phyloP scores from a whole-genome alignment of 176 grass and related monocot genomes.

The Metroxylon sagu region DNA sequence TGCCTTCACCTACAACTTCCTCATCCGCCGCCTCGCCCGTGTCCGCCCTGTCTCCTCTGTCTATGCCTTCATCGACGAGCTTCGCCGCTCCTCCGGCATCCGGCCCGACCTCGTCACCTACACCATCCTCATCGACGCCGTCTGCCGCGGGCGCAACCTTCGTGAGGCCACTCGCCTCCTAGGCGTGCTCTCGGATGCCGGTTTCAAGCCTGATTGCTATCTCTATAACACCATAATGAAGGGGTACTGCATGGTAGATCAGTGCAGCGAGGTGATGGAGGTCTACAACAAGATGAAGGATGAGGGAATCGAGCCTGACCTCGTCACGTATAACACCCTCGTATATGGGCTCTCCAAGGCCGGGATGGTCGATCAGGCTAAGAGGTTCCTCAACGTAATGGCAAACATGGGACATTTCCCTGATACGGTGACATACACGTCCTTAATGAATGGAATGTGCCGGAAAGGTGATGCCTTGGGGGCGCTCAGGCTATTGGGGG shows the following conservation, averaged over 20 bases:
- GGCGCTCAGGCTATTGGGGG: constrained; percentile 36
- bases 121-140: constrained; percentile 53
- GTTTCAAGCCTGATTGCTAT: constrained; percentile 61
- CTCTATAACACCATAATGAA: constrained; percentile 91
- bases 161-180: constrained; percentile 63
- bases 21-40: constrained; percentile 56
- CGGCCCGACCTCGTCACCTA: constrained; percentile 41
- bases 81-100: constrained; percentile 19
- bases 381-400: constrained; percentile 56
- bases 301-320: constrained; percentile 65
- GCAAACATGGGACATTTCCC: constrained; percentile 40
- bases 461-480: constrained; percentile 54
- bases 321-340: constrained; percentile 92
- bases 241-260: constrained; percentile 46
- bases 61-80: constrained; percentile 39
- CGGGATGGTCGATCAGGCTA: constrained; percentile 62
- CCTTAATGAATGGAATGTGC: constrained; percentile 86
- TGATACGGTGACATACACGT: constrained; percentile 70
- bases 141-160: constrained; percentile 40
- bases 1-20: constrained; percentile 41
- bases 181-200: constrained; percentile 36
- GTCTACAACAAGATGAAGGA: constrained; percentile 62
- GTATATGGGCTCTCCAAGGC: constrained; percentile 61
- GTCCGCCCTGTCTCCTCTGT: constrained; percentile 48
- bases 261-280: constrained; percentile 41